phyloP scores from a whole-genome alignment of 495 filamentous ascomycete genomes.

The Lasiosphaeriaceae sp. region DNA sequence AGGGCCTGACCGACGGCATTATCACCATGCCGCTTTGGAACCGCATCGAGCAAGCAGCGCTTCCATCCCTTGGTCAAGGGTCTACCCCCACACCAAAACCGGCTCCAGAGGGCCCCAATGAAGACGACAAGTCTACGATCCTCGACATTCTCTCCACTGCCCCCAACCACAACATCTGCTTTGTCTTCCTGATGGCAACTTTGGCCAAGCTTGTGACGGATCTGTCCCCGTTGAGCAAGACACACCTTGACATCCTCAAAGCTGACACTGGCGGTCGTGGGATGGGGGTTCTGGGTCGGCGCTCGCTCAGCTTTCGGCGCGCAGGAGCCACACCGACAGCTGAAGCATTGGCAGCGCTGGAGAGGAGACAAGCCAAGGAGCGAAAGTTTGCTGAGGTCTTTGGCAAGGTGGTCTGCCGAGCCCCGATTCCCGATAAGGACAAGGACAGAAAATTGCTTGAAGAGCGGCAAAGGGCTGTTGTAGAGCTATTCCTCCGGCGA shows the following conservation, averaged over 20 bases:
- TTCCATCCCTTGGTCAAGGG: constrained; percentile 38
- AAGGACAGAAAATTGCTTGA: constrained; percentile 45
- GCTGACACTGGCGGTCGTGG: constrained; percentile 16
- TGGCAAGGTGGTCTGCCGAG: constrained; percentile 41
- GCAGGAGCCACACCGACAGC: constrained; percentile 18
- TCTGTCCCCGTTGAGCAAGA: constrained; percentile 40
- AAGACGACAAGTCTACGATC: constrained; percentile 64
- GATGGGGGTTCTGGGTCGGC: constrained; percentile 25
- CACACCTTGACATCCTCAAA: constrained; percentile 27
- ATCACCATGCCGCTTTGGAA: constrained; percentile 66
- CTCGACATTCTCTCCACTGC: constrained; percentile 67
- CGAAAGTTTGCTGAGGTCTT: constrained; percentile 46
- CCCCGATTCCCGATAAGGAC: constrained; percentile 33
- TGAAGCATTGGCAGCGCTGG: constrained; percentile 28
- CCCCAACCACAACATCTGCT: constrained; percentile 77
- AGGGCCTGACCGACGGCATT: constrained; percentile 69
- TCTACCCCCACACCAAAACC: constrained; percentile 32
- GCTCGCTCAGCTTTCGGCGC: constrained; percentile 40
- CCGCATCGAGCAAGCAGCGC: constrained; percentile 56
- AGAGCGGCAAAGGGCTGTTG: constrained; percentile 37
- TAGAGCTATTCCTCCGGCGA: constrained; percentile 39
- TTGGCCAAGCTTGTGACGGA: constrained; percentile 49
- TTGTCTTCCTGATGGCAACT: constrained; percentile 81
- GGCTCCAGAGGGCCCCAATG: constrained; percentile 43
- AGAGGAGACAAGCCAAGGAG: constrained; percentile 42